Conservation (phyloP, 306 rosid genomes). For the Astragalus membranaceus region DNA sequence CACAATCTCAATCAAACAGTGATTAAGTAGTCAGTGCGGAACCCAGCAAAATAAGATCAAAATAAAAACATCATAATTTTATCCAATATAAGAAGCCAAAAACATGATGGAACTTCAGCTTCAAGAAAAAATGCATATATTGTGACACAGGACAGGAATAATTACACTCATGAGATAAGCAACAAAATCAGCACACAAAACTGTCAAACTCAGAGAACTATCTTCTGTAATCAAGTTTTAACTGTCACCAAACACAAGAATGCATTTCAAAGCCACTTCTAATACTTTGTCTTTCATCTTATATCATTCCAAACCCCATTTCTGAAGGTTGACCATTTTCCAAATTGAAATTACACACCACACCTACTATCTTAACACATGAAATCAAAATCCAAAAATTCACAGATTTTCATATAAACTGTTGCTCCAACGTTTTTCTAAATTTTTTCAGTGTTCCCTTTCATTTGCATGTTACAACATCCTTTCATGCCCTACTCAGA, state of each 20-base stretch:
- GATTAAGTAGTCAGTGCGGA: background rate
- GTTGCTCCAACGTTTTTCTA: no score
- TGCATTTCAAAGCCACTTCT: background rate
- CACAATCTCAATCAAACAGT: no score
- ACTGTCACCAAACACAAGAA: background rate
- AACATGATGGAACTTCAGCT: background rate
- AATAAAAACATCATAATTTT: background rate
- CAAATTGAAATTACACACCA: background rate
- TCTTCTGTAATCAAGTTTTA: background rate
- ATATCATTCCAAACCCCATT: slow-evolving; percentile 11
- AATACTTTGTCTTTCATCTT: background rate
- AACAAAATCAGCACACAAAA: background rate
- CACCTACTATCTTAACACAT: background rate
- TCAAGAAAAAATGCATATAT: background rate
- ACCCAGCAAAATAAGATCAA: background rate
- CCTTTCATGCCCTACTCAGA: background rate
- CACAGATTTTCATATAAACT: background rate
- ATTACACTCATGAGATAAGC: background rate
- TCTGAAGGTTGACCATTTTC: background rate
- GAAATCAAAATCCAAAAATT: background rate
- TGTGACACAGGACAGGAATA: background rate
- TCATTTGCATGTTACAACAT: no score
- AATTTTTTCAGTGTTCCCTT: no score
- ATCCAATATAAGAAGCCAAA: slow-evolving; percentile 4
- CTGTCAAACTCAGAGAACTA: background rate